Evolutionary conservation across 768 basidiomycete species (phyloP), one percentile per base, ranked within the genome.

Genomic region (Phylloporus arenicola): DNA sequence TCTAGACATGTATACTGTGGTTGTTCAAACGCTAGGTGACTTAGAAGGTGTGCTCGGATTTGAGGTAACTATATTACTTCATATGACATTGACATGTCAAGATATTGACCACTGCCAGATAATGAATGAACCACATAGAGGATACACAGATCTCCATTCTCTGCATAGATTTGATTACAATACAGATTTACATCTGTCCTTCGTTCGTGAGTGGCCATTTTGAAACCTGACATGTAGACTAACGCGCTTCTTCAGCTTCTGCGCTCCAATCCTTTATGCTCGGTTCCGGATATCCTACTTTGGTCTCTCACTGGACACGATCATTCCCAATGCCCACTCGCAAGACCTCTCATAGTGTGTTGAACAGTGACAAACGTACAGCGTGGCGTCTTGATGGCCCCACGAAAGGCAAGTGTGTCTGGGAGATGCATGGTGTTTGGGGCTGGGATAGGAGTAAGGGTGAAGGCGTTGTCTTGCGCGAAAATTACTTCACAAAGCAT

Each of bases 391-490:
- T 66, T 6, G 83, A 88, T 58, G 89, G 91, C 0, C 89, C 92
- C 12, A 88, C 85, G 0, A 46, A 64, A 54, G 82, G 85, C 13
- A 65, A 75, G 51, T 96, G 93, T 61, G 57, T 93, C 4, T 95
- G 93, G 93, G 85, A 89, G 59, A 78, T 84, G 72, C 92, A 98
- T 56, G 90, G 88, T 16, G 89, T 98, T 4, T 99, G 96, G 95
- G 81, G 83, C 0, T 97, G 86, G 84, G 86, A 91, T 59, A 69
- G 65, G 6, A 70, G 70, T 25, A 84, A 82, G 58, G 68, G 82
- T 13, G 74, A 80, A 53, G 84, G 83, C 0, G 83, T 94, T 2
- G 82, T 88, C 4, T 67, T 98, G 47, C 76, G 88, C 43, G 89
- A 92, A 63, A 87, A 76, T 55, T 98, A 96, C 63, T 99, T 99